phyloP scores from a whole-genome alignment of 768 basidiomycete genomes.

The Phanerochaete sordida region DNA sequence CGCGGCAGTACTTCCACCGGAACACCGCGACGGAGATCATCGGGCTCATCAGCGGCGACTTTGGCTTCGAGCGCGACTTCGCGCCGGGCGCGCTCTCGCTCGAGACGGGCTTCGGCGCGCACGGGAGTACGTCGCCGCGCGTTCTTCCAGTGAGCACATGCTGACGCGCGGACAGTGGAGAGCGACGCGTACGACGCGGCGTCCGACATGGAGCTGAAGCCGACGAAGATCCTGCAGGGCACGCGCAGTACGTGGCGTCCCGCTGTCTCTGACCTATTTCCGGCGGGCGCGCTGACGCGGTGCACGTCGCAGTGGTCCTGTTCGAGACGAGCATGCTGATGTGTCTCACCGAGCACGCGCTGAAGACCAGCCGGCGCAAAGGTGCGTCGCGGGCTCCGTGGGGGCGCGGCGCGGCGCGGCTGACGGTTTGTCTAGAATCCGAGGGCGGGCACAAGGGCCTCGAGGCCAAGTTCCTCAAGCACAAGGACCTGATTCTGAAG shows the following conservation, averaged over 20 bases:
- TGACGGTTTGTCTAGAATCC: constrained; percentile 53
- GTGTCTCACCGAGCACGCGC: neutral
- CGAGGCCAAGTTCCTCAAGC: constrained; percentile 53
- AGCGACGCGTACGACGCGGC: constrained; percentile 59
- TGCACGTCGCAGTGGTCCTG: neutral
- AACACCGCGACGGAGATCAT: constrained; percentile 62
- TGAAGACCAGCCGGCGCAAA: neutral
- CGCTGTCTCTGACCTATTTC: too few relatives aligned
- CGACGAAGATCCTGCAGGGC: constrained; percentile 49
- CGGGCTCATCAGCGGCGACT: constrained; percentile 58
- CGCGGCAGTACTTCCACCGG: constrained; percentile 54
- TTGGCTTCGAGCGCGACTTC: constrained; percentile 64
- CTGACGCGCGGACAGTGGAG: constrained; percentile 32
- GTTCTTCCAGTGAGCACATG: neutral
- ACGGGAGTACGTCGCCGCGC: constrained; percentile 31
- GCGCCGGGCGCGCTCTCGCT: constrained; percentile 58
- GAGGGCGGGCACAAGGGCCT: constrained; percentile 45
- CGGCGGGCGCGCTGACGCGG: too few relatives aligned
- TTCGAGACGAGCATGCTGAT: neutral
- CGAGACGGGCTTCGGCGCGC: constrained; percentile 62
- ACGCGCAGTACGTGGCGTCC: constrained; percentile 50
- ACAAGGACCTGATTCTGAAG: constrained; percentile 49
- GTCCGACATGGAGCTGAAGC: constrained; percentile 45
- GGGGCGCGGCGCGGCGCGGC: neutral
- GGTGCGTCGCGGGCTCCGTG: neutral